These are phyloP conservation scores for Leccinum barrowsii DNA, from an alignment of 768 basidiomycete species.

Conservation along the genomic window DNA sequence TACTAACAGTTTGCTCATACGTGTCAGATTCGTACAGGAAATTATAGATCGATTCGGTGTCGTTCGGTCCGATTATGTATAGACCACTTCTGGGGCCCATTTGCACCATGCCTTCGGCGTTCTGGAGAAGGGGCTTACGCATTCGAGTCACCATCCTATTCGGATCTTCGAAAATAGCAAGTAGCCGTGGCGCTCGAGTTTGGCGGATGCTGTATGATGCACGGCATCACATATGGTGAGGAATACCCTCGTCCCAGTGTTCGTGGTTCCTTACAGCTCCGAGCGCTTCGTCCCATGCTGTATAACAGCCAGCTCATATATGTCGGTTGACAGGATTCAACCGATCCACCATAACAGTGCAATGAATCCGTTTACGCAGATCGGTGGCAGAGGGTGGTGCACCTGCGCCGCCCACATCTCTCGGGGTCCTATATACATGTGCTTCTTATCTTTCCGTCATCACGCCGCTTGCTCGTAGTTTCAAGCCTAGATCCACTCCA, in stretches of 20 bases:
- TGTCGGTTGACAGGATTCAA: neutral
- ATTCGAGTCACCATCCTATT: neutral
- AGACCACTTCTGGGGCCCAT: neutral
- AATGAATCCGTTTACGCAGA: neutral
- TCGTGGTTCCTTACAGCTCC: neutral
- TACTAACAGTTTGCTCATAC: neutral
- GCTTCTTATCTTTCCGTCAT: conserved; percentile 13
- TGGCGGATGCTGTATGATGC: neutral
- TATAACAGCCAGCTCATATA: neutral
- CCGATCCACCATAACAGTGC: neutral
- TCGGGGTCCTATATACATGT: conserved; percentile 18
- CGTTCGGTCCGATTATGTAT: conserved; percentile 3
- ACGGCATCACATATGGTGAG: neutral
- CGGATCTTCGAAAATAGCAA: neutral
- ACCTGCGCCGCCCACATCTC: conserved; percentile 4
- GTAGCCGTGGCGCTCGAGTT: neutral
- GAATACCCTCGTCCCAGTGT: conserved; percentile 3
- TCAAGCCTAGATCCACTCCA: conserved; percentile 6
- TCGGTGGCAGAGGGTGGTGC: conserved; percentile 15
- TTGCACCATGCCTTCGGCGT: neutral
- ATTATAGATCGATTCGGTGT: neutral
- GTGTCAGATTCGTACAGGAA: conserved; percentile 13
- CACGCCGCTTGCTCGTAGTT: conserved; percentile 5
- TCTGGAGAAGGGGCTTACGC: neutral
- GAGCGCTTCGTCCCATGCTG: neutral